Evolutionary conservation across 2,329 filamentous ascomycete species (phyloP).

Genomic region (Chrysoporthe puriensis): DNA sequence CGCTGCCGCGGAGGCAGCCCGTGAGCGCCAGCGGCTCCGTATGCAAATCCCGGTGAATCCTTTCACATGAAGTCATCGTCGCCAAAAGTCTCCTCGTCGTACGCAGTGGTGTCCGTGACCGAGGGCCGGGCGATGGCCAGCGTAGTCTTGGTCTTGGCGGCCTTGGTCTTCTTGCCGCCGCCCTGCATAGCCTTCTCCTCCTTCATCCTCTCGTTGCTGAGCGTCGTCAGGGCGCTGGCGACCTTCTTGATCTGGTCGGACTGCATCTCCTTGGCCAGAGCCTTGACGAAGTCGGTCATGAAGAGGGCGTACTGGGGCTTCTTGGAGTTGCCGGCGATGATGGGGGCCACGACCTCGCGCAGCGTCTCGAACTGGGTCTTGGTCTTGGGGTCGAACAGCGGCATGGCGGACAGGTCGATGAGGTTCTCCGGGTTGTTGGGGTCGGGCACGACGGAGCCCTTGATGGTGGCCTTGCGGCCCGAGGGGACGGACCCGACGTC

Average conservation of each 20-base stretch:
- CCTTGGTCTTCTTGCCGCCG: slow-evolving; percentile 95
- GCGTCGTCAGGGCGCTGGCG: slow-evolving; percentile 80
- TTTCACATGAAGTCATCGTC: slow-evolving; percentile 56
- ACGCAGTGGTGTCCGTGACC: slow-evolving; percentile 67
- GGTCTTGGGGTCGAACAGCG: slow-evolving; percentile 86
- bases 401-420: slow-evolving; percentile 78
- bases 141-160: slow-evolving; percentile 90
- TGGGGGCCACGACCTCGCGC: slow-evolving; percentile 76
- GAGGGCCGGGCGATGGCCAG: slow-evolving; percentile 67
- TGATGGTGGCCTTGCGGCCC: slow-evolving; percentile 67
- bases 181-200: slow-evolving; percentile 96
- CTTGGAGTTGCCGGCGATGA: slow-evolving; percentile 75
- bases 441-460: slow-evolving; percentile 69
- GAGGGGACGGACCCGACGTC: slow-evolving; percentile 69
- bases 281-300: slow-evolving; percentile 87
- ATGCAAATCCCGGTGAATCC: not conserved
- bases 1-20: not conserved
- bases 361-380: slow-evolving; percentile 85
- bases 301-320: slow-evolving; percentile 91
- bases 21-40: not conserved
- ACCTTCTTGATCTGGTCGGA: slow-evolving; percentile 98
- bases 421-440: slow-evolving; percentile 74
- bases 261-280: slow-evolving; percentile 82
- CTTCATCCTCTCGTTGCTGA: slow-evolving; percentile 97
- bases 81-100: slow-evolving; percentile 80